Evolutionary conservation across 2,329 filamentous ascomycete species (phyloP).

Genomic region (Neophaeococcomyces aloes): DNA sequence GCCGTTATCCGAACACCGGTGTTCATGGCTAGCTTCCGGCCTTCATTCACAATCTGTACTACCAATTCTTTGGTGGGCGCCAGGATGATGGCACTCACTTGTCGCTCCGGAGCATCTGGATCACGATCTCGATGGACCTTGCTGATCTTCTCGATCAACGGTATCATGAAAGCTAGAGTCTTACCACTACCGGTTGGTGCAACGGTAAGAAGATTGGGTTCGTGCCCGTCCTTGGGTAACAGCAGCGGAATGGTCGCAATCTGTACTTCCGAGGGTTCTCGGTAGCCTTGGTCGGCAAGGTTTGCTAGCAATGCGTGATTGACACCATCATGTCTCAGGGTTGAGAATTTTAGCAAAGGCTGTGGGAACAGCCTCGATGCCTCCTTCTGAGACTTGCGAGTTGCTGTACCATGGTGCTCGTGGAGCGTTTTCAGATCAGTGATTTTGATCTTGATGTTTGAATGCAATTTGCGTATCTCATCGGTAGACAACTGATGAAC

Average conservation of each 20-base stretch:
- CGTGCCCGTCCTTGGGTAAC: conserved; percentile 43
- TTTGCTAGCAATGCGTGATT: conserved; percentile 66
- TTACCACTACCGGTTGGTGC: conserved; percentile 96
- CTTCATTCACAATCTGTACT: conserved; percentile 71
- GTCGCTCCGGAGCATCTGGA: conserved; percentile 42
- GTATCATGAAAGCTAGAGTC: conserved; percentile 85
- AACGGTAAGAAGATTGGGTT: conserved; percentile 66
- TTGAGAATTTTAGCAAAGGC: conserved; percentile 65
- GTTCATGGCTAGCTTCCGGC: conserved; percentile 64
- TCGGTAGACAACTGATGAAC: neutral
- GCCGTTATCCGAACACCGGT: conserved; percentile 70
- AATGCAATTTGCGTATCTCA: conserved; percentile 64
- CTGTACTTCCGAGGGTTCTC: conserved; percentile 85
- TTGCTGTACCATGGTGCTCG: conserved; percentile 22
- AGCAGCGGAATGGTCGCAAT: conserved; percentile 74
- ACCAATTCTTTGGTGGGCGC: conserved; percentile 74
- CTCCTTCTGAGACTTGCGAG: conserved; percentile 41
- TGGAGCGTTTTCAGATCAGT: conserved; percentile 55
- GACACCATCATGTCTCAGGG: conserved; percentile 58
- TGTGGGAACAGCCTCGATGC: conserved; percentile 59
- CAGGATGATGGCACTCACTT: conserved; percentile 58
- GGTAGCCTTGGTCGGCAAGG: conserved; percentile 72
- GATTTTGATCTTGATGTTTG: conserved; percentile 74
- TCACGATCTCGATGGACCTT: conserved; percentile 31
- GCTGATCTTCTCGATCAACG: conserved; percentile 67